Conservation (phyloP, 768 basidiomycete genomes). For the Amanita pseudoporphyria region DNA sequence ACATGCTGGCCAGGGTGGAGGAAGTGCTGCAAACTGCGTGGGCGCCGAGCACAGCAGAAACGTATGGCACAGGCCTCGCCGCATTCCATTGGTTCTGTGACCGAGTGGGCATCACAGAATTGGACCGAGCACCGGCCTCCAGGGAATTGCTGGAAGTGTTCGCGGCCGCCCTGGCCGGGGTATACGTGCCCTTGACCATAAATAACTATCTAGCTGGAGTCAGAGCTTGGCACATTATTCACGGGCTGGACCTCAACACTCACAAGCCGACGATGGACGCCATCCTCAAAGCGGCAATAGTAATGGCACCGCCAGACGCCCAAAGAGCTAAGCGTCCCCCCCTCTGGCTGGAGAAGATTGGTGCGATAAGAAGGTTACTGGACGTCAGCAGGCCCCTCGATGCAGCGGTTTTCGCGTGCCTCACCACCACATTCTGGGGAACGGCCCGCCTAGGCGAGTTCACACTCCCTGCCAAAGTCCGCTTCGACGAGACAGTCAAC, state of each 20-base stretch:
- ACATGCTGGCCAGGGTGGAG: neutral
- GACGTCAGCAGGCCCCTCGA: slow-evolving; percentile 20
- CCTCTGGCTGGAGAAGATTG: slow-evolving; percentile 13
- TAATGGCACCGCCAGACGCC: slow-evolving; percentile 20
- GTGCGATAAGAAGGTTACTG: slow-evolving; percentile 12
- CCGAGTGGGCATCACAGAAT: slow-evolving; percentile 19
- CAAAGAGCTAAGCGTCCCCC: slow-evolving; percentile 21
- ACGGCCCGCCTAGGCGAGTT: slow-evolving; percentile 27
- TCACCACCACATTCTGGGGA: slow-evolving; percentile 28
- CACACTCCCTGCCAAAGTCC: slow-evolving; percentile 20
- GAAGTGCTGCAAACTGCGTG: slow-evolving; percentile 11
- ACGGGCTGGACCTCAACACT: slow-evolving; percentile 23
- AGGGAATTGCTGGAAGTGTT: slow-evolving; percentile 19
- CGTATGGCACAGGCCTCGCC: slow-evolving; percentile 28
- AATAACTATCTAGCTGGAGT: slow-evolving; percentile 28
- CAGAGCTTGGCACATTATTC: slow-evolving; percentile 37
- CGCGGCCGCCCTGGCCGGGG: slow-evolving; percentile 20
- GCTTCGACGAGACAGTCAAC: slow-evolving; percentile 21
- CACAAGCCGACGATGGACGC: slow-evolving; percentile 17
- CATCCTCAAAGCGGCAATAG: slow-evolving; percentile 20
- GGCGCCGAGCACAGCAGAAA: slow-evolving; percentile 20
- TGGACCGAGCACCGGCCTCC: slow-evolving; percentile 17
- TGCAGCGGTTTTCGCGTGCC: slow-evolving; percentile 25
- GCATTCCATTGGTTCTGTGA: slow-evolving; percentile 33
- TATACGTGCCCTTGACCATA: slow-evolving; percentile 22